Conservation (phyloP, 2,329 filamentous ascomycete genomes). For the Talaromyces sp. region DNA sequence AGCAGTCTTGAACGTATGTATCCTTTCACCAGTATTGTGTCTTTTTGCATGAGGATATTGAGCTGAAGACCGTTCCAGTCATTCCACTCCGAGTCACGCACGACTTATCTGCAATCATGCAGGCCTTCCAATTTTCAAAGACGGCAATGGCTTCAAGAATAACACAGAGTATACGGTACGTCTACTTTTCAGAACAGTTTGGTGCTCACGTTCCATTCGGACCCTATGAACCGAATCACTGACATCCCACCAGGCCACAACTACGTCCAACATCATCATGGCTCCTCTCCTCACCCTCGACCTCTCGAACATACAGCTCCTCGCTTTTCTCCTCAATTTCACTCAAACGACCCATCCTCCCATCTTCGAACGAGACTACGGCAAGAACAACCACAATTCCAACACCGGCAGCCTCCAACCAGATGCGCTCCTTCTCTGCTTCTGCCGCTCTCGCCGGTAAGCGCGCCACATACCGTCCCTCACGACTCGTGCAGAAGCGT, state of each 20-base stretch:
- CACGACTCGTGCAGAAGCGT: conserved; percentile 58
- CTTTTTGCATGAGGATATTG: background rate
- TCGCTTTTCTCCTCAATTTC: conserved; percentile 6
- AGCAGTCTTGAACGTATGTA: background rate
- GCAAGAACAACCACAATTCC: background rate
- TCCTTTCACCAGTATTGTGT: background rate
- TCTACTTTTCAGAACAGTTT: background rate
- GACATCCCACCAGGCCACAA: background rate
- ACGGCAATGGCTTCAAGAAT: conserved; percentile 24
- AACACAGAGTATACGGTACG: conserved; percentile 10
- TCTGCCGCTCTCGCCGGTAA: conserved; percentile 41
- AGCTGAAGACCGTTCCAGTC: background rate
- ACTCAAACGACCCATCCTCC: background rate
- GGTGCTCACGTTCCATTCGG: too few species aligned
- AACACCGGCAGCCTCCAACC: conserved; percentile 11
- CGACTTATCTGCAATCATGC: conserved; percentile 25
- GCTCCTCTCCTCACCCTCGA: background rate
- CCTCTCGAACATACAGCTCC: conserved; percentile 4
- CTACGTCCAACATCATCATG: conserved; percentile 5
- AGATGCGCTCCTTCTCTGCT: conserved; percentile 43
- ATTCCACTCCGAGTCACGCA: background rate
- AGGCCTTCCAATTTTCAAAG: conserved; percentile 32
- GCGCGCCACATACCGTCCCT: conserved; percentile 57
- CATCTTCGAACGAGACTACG: background rate
- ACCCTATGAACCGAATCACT: background rate